A percentile compares a stretch with the other conserved stretches of the same genome.
These are phyloP conservation scores for Aspergillus quadrilineatus DNA, from an alignment of 2,329 filamentous ascomycete genomes.

Conservation along the genomic window DNA sequence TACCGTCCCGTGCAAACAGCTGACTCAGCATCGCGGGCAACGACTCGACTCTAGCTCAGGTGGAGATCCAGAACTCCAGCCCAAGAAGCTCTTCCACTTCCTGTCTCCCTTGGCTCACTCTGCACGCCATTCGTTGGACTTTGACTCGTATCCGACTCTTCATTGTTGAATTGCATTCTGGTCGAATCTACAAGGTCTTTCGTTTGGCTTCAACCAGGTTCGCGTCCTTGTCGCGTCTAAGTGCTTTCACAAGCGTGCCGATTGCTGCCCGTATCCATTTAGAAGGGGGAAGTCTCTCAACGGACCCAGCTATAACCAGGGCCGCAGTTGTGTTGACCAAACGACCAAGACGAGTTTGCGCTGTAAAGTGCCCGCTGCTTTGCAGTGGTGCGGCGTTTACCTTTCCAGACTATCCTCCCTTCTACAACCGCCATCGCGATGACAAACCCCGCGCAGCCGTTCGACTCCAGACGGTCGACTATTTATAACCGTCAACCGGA, in stretches of 20 bases:
- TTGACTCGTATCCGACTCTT: neutral
- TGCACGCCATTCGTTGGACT: slow-evolving; percentile 5
- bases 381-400: slow-evolving; percentile 5
- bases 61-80: slow-evolving; percentile 1
- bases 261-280: slow-evolving; percentile 3
- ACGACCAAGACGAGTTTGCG: neutral
- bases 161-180: slow-evolving; percentile 16
- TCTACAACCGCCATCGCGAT: slow-evolving; percentile 34
- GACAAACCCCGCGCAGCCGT: slow-evolving; percentile 48
- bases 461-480: slow-evolving; percentile 52
- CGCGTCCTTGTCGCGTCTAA: slow-evolving; percentile 46
- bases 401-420: neutral
- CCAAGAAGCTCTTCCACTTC: neutral
- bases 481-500: slow-evolving; percentile 53
- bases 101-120: neutral
- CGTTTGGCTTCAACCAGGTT: slow-evolving; percentile 46
- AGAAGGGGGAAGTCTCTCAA: neutral
- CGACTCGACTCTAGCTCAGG: neutral
- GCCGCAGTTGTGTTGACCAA: neutral
- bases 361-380: slow-evolving; percentile 5
- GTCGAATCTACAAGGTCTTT: slow-evolving; percentile 21
- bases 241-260: slow-evolving; percentile 17
- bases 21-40: slow-evolving; percentile 23
- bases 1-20: slow-evolving; percentile 7
- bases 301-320: neutral